phyloP scores from a whole-genome alignment of 2,329 filamentous ascomycete species.

The Hymenoscyphus salicellus region DNA sequence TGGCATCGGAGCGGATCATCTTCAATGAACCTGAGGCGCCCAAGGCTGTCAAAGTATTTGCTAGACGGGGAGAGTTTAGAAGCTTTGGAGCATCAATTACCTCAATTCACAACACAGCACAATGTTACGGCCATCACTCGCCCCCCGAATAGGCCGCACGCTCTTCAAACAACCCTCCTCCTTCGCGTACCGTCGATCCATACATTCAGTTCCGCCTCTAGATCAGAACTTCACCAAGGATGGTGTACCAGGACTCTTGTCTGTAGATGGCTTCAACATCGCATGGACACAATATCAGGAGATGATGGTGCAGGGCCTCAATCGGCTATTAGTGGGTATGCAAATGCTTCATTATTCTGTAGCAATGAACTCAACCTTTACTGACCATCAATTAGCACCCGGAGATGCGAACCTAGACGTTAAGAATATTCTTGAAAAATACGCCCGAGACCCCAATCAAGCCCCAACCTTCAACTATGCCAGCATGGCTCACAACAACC shows the following conservation, averaged over 20 bases:
- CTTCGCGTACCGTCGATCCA: conserved; percentile 38
- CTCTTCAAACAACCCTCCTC: conserved; percentile 13
- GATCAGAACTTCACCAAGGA: conserved; percentile 43
- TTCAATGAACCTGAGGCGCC: background rate
- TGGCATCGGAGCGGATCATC: conserved; percentile 1
- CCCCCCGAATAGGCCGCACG: conserved; percentile 27
- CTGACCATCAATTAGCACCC: background rate
- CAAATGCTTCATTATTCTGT: background rate
- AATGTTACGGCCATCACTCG: conserved; percentile 35
- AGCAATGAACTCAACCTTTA: background rate
- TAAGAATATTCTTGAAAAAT: conserved; percentile 68
- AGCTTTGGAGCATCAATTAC: conserved; percentile 10
- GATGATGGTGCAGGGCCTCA: conserved; percentile 72
- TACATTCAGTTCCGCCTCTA: conserved; percentile 50
- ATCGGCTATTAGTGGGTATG: conserved; percentile 69
- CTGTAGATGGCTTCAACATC: conserved; percentile 64
- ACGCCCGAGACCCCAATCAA: conserved; percentile 72
- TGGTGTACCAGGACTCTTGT: conserved; percentile 69
- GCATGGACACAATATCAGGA: conserved; percentile 83
- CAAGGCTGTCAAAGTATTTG: conserved; percentile 8
- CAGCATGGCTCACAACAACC: conserved; percentile 91
- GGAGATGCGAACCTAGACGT: conserved; percentile 30
- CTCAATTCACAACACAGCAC: conserved; percentile 20
- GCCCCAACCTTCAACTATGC: conserved; percentile 92
- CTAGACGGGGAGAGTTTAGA: background rate